Conservation (phyloP, 768 basidiomycete species). For the Galerina sulciceps region DNA sequence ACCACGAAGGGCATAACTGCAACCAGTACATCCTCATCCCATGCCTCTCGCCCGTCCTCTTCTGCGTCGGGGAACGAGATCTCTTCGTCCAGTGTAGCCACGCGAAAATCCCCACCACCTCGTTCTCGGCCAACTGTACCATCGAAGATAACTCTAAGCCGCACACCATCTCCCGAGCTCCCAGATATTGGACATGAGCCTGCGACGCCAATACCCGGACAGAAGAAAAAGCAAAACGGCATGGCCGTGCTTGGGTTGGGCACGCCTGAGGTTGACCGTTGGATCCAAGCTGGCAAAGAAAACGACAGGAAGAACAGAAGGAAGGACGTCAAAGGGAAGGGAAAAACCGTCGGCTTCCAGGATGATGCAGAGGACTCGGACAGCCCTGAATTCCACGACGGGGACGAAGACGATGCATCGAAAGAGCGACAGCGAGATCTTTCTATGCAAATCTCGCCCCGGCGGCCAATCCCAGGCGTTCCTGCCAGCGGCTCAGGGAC, state of each 20-base stretch:
- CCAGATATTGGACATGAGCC: conserved; percentile 37
- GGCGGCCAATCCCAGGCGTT: conserved; percentile 32
- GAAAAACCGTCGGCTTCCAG: conserved; percentile 52
- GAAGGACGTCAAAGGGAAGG: conserved; percentile 28
- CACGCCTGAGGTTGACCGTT: conserved; percentile 55
- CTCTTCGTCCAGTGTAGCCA: conserved; percentile 7
- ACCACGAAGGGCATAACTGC: conserved; percentile 1
- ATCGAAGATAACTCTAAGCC: conserved; percentile 20
- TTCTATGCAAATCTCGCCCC: conserved; percentile 63
- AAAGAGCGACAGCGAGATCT: conserved; percentile 41
- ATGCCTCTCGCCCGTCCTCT: conserved; percentile 18
- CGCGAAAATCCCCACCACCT: background rate
- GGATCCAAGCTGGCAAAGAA: conserved; percentile 49
- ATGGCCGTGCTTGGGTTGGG: conserved; percentile 47
- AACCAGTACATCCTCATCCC: conserved; percentile 7
- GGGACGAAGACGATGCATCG: conserved; percentile 28
- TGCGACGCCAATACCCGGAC: conserved; percentile 35
- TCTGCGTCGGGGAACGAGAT: conserved; percentile 17
- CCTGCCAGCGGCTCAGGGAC: conserved; percentile 19
- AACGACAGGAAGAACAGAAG: conserved; percentile 26
- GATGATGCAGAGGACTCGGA: conserved; percentile 31
- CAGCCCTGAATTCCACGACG: background rate
- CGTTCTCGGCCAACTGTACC: background rate
- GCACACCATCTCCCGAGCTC: conserved; percentile 48
- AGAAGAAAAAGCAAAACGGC: conserved; percentile 30